Evolutionary conservation across 1,284 basidiomycete genomes (phyloP).

Genomic region (Cutaneotrichosporon spelunceum): DNA sequence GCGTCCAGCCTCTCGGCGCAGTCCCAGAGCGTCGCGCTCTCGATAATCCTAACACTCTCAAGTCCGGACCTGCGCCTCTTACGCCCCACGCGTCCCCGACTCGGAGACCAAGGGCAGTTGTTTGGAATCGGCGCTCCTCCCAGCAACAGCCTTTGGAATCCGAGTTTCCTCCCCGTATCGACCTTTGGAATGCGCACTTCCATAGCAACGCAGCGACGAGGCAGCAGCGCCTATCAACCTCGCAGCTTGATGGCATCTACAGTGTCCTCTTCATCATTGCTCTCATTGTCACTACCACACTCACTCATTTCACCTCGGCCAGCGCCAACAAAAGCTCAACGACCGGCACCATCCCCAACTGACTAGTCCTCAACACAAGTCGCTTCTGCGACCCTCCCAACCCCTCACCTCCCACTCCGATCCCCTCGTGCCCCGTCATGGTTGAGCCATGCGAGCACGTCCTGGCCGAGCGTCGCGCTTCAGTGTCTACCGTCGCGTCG

Average conservation of each 20-base stretch:
- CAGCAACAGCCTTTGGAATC: too few relatives aligned
- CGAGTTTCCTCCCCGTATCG: too few relatives aligned
- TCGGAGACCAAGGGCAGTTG: too few relatives aligned
- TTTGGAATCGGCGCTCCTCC: too few relatives aligned
- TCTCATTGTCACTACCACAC: background rate
- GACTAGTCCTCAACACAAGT: background rate
- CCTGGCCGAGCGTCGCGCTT: slow-evolving; percentile 6
- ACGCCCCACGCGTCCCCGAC: too few relatives aligned
- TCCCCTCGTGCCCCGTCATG: background rate
- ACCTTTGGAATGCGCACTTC: background rate
- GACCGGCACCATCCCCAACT: background rate
- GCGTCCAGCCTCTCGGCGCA: background rate
- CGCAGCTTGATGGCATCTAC: background rate
- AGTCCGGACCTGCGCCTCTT: background rate
- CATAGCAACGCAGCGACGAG: background rate
- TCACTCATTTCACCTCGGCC: background rate
- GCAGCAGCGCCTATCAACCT: background rate
- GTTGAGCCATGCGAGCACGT: slow-evolving; percentile 9
- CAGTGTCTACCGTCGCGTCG: background rate
- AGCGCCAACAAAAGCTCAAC: background rate
- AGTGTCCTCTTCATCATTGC: background rate
- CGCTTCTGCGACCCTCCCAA: background rate
- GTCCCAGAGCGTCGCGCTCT: background rate
- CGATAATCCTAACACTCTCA: background rate
- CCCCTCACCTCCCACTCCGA: background rate